Conservation (phyloP, 371 early-diverging fungal genomes). For the Saksenaea oblongispora region DNA sequence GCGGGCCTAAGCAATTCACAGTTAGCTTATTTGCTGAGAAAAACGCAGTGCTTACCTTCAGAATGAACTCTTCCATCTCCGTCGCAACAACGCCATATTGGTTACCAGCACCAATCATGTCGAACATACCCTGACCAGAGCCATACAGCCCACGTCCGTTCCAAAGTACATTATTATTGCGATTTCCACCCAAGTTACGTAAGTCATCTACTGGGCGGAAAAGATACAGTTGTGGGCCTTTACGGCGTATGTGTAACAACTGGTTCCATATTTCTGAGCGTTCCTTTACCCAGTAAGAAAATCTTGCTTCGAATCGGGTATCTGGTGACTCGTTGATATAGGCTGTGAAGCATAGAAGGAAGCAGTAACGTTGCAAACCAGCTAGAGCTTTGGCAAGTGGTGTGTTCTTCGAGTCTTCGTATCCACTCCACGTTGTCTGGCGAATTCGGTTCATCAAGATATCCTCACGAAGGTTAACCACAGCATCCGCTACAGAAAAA, state of each 20-base stretch:
- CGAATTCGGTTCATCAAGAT: constrained; percentile 63
- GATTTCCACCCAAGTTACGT: constrained; percentile 29
- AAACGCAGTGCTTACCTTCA: constrained; percentile 50
- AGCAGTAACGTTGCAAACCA: constrained; percentile 71
- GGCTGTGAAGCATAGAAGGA: constrained; percentile 60
- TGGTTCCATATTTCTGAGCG: constrained; percentile 65
- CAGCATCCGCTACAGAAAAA: constrained; percentile 51
- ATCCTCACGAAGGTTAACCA: constrained; percentile 65
- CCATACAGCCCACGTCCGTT: constrained; percentile 14
- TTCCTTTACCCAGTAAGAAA: constrained; percentile 57
- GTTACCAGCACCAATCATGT: constrained; percentile 44
- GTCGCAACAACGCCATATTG: constrained; percentile 36
- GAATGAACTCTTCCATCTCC: constrained; percentile 62
- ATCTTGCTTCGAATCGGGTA: constrained; percentile 41
- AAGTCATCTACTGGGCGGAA: constrained; percentile 75
- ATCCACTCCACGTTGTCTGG: constrained; percentile 40
- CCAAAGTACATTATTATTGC: constrained; percentile 6
- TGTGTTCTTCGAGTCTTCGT: constrained; percentile 28
- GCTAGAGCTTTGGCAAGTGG: constrained; percentile 52
- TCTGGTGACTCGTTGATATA: constrained; percentile 57
- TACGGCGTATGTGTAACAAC: constrained; percentile 55
- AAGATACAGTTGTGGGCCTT: constrained; percentile 52
- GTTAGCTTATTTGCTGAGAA: background rate
- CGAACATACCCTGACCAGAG: constrained; percentile 44
- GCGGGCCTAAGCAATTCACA: constrained; percentile 42